Conservation (phyloP, 139 green algal species). For the Yamagishiella unicocca region DNA sequence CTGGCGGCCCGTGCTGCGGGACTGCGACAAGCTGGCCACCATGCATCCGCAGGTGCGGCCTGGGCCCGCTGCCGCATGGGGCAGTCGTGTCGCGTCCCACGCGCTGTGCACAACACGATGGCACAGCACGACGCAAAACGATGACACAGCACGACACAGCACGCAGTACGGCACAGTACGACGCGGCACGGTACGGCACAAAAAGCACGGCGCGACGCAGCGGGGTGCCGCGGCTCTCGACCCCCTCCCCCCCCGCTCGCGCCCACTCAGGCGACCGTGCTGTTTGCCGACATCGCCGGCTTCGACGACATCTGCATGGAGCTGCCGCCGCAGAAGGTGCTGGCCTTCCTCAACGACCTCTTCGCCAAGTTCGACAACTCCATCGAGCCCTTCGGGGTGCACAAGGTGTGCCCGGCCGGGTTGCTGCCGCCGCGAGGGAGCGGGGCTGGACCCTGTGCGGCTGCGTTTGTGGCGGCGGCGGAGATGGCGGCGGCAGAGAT, state of each 20-base stretch:
- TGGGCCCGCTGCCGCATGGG: too few species aligned
- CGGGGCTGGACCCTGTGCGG: not conserved
- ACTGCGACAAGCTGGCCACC: constrained; percentile 28
- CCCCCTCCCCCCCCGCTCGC: not conserved
- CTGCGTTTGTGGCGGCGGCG: not conserved
- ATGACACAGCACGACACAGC: too few species aligned
- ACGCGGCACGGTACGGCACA: too few species aligned
- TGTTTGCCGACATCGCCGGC: constrained; percentile 22
- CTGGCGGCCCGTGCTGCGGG: constrained; percentile 33
- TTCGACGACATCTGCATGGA: constrained; percentile 34
- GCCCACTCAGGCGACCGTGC: not conserved
- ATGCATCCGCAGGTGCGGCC: constrained; percentile 35
- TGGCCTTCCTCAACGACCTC: constrained; percentile 39
- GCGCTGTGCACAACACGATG: too few species aligned
- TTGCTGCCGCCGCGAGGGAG: not conserved
- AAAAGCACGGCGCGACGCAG: too few species aligned
- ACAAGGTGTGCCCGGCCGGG: constrained; percentile 4
- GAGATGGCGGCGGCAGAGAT: not conserved
- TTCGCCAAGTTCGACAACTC: constrained; percentile 24
- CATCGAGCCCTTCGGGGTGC: constrained; percentile 40
- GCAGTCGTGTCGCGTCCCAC: too few species aligned
- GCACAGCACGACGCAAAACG: too few species aligned
- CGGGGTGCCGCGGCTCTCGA: too few species aligned
- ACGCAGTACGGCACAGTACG: too few species aligned
- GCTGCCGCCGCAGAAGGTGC: constrained; percentile 35